Percentiles rank a stretch among this genome's conserved stretches.
Evolutionary conservation across 1,284 basidiomycete species (phyloP).

Genomic region (Lentinula novae-zelandiae): DNA sequence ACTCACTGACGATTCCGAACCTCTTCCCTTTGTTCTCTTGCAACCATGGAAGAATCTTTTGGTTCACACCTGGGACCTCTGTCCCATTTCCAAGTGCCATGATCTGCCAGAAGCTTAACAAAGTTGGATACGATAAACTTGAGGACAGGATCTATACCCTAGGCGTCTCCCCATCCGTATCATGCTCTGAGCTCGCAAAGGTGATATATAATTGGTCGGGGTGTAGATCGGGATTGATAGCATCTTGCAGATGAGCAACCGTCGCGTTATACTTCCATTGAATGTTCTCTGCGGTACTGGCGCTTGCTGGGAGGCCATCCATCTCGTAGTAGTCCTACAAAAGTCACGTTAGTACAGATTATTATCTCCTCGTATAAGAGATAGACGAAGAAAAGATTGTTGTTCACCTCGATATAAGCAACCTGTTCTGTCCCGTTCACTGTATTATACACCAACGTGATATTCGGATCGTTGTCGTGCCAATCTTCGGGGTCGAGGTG

Average conservation of each 20-base stretch:
- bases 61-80: constrained; percentile 33
- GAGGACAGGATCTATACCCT: constrained; percentile 17
- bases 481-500: constrained; percentile 34
- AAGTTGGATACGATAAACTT: background rate
- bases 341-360: background rate
- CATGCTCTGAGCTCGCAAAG: constrained; percentile 37
- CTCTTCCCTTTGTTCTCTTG: constrained; percentile 34
- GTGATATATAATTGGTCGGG: constrained; percentile 40
- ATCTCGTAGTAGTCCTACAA: constrained; percentile 37
- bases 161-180: constrained; percentile 25
- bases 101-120: constrained; percentile 22
- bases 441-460: constrained; percentile 37
- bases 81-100: constrained; percentile 38
- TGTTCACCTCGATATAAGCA: constrained; percentile 35
- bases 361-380: background rate
- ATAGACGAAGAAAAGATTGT: background rate
- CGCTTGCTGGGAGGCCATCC: constrained; percentile 25
- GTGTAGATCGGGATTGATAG: constrained; percentile 22
- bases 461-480: constrained; percentile 38
- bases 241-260: constrained; percentile 33
- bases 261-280: constrained; percentile 36
- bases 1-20: constrained; percentile 40
- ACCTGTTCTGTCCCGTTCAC: constrained; percentile 24
- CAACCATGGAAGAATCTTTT: constrained; percentile 36
- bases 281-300: constrained; percentile 31